Percentiles rank a stretch among this genome's conserved stretches.
phyloP scores from a whole-genome alignment of 306 rosid species.

The Pterocarpus santalinus region DNA sequence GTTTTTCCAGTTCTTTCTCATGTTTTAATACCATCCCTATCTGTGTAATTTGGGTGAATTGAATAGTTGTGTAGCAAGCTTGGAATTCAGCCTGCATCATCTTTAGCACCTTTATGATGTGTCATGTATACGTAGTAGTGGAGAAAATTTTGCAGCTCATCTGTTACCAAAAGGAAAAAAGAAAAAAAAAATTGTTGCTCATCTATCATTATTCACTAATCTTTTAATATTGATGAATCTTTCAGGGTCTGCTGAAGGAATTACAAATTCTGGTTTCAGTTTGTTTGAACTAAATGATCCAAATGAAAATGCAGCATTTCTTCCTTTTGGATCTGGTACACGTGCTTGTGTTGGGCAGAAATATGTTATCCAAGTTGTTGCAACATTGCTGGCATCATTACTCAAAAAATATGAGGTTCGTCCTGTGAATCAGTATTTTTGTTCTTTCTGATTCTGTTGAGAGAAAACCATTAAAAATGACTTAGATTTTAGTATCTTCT shows the following conservation, averaged over 20 bases:
- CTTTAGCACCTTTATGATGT: not conserved
- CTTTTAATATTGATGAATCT: constrained; percentile 38
- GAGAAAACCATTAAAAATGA: not conserved
- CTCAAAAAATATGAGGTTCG: constrained; percentile 75
- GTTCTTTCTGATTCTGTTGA: constrained; percentile 10
- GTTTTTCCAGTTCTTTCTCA: no score
- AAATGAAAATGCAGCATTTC: constrained; percentile 68
- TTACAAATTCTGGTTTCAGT: constrained; percentile 41
- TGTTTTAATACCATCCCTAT: not conserved
- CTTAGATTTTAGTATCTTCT: not conserved
- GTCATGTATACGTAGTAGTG: not conserved
- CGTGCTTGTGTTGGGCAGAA: constrained; percentile 85
- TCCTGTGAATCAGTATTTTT: constrained; percentile 20
- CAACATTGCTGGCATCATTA: constrained; percentile 66
- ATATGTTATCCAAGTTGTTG: constrained; percentile 68
- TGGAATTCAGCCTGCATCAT: constrained; percentile 16
- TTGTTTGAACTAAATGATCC: constrained; percentile 68
- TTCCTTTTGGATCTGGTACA: constrained; percentile 82
- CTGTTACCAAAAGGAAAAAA: not conserved
- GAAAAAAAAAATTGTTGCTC: not conserved
- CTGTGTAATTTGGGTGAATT: constrained; percentile 14
- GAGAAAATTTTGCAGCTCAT: not conserved
- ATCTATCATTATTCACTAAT: constrained; percentile 1
- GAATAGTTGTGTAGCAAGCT: constrained; percentile 10
- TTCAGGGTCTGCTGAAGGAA: constrained; percentile 57